phyloP scores from a whole-genome alignment of 306 rosid species.

The Corylus avellana region DNA sequence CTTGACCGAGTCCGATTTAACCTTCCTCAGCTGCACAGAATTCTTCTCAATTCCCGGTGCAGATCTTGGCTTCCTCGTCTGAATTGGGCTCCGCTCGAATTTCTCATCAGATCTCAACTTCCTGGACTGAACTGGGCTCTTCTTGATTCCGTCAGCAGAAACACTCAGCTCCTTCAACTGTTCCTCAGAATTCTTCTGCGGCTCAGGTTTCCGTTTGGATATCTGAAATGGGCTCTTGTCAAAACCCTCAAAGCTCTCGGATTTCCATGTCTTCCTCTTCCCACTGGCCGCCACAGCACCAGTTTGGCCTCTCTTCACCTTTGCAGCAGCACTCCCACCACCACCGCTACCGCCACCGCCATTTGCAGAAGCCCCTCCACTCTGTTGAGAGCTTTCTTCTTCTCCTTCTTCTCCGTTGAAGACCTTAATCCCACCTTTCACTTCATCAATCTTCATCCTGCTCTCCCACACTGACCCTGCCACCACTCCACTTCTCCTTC shows the following conservation, averaged over 20 bases:
- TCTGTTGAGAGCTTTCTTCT: slow-evolving; percentile 29
- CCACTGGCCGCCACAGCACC: slow-evolving; percentile 36
- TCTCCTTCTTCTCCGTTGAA: slow-evolving; percentile 52
- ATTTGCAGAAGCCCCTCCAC: neutral
- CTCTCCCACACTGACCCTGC: slow-evolving; percentile 91
- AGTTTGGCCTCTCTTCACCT: slow-evolving; percentile 38
- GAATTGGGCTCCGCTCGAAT: slow-evolving; percentile 38
- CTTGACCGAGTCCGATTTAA: slow-evolving; percentile 45
- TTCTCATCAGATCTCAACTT: slow-evolving; percentile 52
- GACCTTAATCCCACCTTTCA: slow-evolving; percentile 74
- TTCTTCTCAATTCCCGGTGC: slow-evolving; percentile 36
- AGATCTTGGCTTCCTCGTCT: slow-evolving; percentile 47
- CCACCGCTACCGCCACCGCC: slow-evolving; percentile 3
- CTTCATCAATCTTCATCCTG: slow-evolving; percentile 79
- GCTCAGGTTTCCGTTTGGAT: slow-evolving; percentile 38
- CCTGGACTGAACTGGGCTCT: slow-evolving; percentile 44
- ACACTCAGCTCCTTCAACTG: slow-evolving; percentile 37
- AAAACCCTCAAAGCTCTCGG: slow-evolving; percentile 44
- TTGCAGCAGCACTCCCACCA: slow-evolving; percentile 12
- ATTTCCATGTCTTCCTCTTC: slow-evolving; percentile 75
- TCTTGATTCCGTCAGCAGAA: slow-evolving; percentile 49
- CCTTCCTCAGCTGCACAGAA: slow-evolving; percentile 46
- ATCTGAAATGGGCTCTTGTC: slow-evolving; percentile 45
- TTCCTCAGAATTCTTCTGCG: slow-evolving; percentile 41
- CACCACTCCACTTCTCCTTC: slow-evolving; percentile 53